Conservation (phyloP, 2,329 filamentous ascomycete genomes). For the Aciculosporium take region DNA sequence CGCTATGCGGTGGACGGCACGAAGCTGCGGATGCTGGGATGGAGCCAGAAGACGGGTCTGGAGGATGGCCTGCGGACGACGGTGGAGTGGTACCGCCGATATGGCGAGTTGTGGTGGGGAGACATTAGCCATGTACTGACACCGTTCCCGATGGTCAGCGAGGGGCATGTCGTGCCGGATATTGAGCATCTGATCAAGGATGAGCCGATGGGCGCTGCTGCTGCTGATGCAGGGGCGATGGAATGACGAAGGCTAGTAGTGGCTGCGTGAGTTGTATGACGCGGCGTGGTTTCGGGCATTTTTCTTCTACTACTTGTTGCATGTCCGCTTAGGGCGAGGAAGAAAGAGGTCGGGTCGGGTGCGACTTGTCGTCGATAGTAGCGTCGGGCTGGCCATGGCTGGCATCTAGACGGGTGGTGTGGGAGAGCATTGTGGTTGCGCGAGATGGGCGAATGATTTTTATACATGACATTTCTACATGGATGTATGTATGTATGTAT, state of each 20-base stretch:
- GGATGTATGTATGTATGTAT: no score
- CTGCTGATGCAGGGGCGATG: conserved; percentile 3
- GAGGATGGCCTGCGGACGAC: conserved; percentile 48
- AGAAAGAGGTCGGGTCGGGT: no score
- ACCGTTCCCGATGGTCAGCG: conserved; percentile 49
- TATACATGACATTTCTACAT: no score
- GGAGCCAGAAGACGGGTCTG: conserved; percentile 53
- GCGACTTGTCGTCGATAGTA: no score
- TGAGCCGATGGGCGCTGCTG: conserved; percentile 16
- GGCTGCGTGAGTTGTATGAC: neutral
- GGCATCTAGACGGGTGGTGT: neutral
- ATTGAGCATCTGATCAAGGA: conserved; percentile 20
- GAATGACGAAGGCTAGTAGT: conserved; percentile 8
- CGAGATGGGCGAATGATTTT: neutral
- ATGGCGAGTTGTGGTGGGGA: conserved; percentile 58
- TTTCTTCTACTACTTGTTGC: neutral
- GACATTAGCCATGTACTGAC: conserved; percentile 55
- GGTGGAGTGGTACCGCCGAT: conserved; percentile 55
- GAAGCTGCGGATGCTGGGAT: conserved; percentile 53
- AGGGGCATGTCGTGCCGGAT: conserved; percentile 40
- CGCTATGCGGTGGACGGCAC: conserved; percentile 58
- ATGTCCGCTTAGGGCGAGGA: no score
- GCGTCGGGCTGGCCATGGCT: no score
- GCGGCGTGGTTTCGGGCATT: neutral
- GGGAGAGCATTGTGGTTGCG: neutral